Percentiles rank a stretch among this genome's conserved stretches.
These are phyloP conservation scores for Suzukiozyma palmioleophila DNA, from an alignment of 1,139 yeast species.

Conservation along the genomic window DNA sequence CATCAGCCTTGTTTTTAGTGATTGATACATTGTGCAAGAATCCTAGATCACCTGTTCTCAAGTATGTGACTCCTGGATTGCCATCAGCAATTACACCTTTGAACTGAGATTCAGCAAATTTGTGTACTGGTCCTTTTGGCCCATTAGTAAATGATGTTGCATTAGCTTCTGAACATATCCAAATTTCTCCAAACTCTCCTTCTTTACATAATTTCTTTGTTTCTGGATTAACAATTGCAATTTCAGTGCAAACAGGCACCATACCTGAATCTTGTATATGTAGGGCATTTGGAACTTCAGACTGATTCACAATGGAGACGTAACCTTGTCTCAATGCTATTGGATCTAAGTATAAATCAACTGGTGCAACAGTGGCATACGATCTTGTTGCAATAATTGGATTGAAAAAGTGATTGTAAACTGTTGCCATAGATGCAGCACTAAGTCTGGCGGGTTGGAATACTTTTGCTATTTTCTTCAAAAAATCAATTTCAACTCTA, in stretches of 20 bases:
- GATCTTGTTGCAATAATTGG: constrained; percentile 85
- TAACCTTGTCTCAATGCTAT: constrained; percentile 85
- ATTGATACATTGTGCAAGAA: constrained; percentile 71
- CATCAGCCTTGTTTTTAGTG: constrained; percentile 31
- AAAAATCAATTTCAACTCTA: constrained; percentile 63
- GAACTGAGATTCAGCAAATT: constrained; percentile 42
- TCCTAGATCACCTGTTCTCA: constrained; percentile 93
- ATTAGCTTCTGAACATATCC: constrained; percentile 91
- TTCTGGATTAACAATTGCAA: constrained; percentile 94
- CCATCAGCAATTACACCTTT: constrained; percentile 58
- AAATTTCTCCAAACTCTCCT: constrained; percentile 97
- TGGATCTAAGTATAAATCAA: constrained; percentile 83
- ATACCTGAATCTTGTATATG: constrained; percentile 92
- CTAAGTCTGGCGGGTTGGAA: constrained; percentile 66
- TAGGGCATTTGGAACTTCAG: constrained; percentile 61
- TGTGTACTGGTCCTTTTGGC: constrained; percentile 44
- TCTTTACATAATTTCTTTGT: constrained; percentile 71
- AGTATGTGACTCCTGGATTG: constrained; percentile 57
- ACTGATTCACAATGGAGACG: constrained; percentile 73
- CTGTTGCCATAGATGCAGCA: constrained; percentile 68
- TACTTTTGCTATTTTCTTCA: constrained; percentile 56
- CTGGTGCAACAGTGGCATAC: constrained; percentile 84
- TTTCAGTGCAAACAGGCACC: constrained; percentile 91
- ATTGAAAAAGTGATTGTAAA: constrained; percentile 75
- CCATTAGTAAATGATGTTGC: constrained; percentile 59